phyloP scores from a whole-genome alignment of 805 yeast genomes.

The Starmera amethionina region DNA sequence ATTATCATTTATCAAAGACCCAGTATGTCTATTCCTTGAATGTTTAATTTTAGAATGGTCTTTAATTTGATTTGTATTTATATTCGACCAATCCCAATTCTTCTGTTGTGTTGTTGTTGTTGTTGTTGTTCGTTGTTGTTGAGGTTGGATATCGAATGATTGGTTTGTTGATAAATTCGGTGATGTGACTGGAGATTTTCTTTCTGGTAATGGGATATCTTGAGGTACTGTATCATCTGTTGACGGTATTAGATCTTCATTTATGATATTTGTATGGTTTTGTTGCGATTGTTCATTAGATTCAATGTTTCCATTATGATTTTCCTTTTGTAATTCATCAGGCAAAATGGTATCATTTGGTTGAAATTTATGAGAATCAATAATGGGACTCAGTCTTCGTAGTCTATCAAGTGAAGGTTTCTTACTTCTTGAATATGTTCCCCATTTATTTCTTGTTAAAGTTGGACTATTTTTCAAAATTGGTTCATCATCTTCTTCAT shows the following conservation, averaged over 20 bases:
- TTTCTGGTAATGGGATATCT: too few relatives aligned
- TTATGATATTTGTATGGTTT: too few relatives aligned
- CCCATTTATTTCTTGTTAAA: slow-evolving; percentile 37
- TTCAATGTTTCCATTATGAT: too few relatives aligned
- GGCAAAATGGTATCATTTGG: background rate
- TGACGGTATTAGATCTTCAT: too few relatives aligned
- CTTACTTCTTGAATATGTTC: slow-evolving; percentile 36
- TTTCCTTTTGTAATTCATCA: too few relatives aligned
- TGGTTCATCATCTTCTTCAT: slow-evolving; percentile 16
- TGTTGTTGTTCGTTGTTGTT: slow-evolving; percentile 5
- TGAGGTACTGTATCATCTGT: too few relatives aligned
- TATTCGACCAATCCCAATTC: background rate
- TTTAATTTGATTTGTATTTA: too few relatives aligned
- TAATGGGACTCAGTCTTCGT: slow-evolving; percentile 8
- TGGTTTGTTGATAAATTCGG: too few relatives aligned
- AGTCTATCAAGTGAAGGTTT: slow-evolving; percentile 6
- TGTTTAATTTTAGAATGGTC: slow-evolving; percentile 7
- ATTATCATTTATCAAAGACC: slow-evolving; percentile 12
- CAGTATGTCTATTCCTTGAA: slow-evolving; percentile 26
- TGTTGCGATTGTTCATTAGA: too few relatives aligned
- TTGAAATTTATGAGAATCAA: slow-evolving; percentile 4
- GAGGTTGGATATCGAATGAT: slow-evolving; percentile 11
- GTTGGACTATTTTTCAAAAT: slow-evolving; percentile 13
- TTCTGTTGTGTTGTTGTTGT: background rate
- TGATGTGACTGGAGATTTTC: too few relatives aligned